Base-by-base conservation (phyloP, 2,329 filamentous ascomycete species). In the Dactylellina drechsleri region DNA sequence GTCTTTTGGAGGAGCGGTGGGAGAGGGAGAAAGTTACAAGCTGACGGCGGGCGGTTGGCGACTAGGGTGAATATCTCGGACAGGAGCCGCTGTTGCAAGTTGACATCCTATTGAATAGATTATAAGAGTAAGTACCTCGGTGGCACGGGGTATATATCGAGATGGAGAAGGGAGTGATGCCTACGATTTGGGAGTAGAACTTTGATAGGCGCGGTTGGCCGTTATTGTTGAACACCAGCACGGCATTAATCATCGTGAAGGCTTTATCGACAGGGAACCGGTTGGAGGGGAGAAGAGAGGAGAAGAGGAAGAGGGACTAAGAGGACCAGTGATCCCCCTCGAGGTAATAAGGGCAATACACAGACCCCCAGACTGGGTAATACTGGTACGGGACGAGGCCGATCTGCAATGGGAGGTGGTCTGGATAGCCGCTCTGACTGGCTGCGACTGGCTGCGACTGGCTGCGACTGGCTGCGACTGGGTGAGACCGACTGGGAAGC, bases 191-290 rank as follows among this genome's bases (percentile, higher is more conserved):
- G 1, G 94, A 97, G 82, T 99, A 99, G 86, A 99, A 99, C 81
- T 98, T 98, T 79, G 94, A 98, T 82, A 99, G 87, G 66, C 95
- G 91, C 43, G 95, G 94, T 83, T 99, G 94, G 77, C 95, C 95
- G 80, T 94, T 92, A 85, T 97, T 97, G 81, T 99, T 99, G 86
- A 99, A 99, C 82, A 99, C 94, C 78, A 99, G 86, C 76, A 99
- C 94, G 36, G 96, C 95, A 86, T 97, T 99, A 83, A 99, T 98
- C 95, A 99, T 99, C 79, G 78, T 84, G 77, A 62, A 61, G 58
- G 40, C 75, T 68, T 71, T 31, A 76, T 77, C 75, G 70, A 74
- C 57, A 58, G 43, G 47, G 59, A 67, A 61, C 57, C 54, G 62
- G 57, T 74, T 67, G 62, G 57, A 57, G 47, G 56, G 36, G 54